Base-by-base conservation (phyloP, 1,139 yeast species). In the Hyphopichia fennica region DNA sequence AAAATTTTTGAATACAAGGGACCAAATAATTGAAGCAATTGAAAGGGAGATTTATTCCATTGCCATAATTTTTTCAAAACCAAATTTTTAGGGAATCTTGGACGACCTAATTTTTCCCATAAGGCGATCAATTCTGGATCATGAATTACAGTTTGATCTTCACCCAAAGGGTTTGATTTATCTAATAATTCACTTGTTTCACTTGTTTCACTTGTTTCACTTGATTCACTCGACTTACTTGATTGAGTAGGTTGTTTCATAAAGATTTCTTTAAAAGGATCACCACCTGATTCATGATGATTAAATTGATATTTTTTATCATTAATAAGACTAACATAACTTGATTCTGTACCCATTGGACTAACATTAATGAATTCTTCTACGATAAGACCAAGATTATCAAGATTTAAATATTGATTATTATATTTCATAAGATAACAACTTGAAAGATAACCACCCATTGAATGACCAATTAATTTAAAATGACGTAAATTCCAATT, bases 291-390 rank as follows among this genome's bases (percentile, higher is more conserved):
- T 17, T 56, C 63, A 45, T 68, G 72, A 45, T 65, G 67, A 45
- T 69, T 69, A 38, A 60, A 57, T 43, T 68, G 72, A 40, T 57
- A 58, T 39, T 56, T 53, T 35, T 56, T 57, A 41, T 62, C 54
- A 45, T 62, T 69, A 34, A 72, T 56, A 45, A 72, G 61, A 50
- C 76, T 70, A 14, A 49, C 46, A 33, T 55, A 54, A 44, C 65
- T 69, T 7, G 75, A 62, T 45, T 72, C 78, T 0, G 78, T 71
- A 3, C 78, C 78, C 75, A 72, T 67, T 4, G 78, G 77, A 51
- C 76, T 70, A 4, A 71, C 72, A 15, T 63, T 49, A 15, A 69
- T 56, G 28, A 70, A 60, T 27, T 65, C 60, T 15, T 55, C 51
- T 1, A 71, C 75, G 16, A 61, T 43, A 2, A 45, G 45, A 4